phyloP scores from a whole-genome alignment of 768 basidiomycete species.

The Lactarius trivialis region DNA sequence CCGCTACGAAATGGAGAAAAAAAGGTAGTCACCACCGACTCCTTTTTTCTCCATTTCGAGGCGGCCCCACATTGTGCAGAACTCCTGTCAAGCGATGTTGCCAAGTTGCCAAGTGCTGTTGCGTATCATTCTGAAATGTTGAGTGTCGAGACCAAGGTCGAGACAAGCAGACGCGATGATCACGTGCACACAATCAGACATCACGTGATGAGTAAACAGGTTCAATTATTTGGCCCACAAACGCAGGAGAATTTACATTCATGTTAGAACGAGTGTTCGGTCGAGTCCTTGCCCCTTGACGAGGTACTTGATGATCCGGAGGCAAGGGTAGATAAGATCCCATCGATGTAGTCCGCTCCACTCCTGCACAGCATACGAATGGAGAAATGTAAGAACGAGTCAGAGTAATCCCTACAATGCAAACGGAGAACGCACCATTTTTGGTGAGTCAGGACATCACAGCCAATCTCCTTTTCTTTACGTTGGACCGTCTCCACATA shows the following conservation, averaged over 20 bases:
- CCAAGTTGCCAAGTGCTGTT: not conserved
- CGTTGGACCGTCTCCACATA: slow-evolving; percentile 85
- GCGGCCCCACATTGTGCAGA: too few relatives aligned
- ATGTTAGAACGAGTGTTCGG: slow-evolving; percentile 71
- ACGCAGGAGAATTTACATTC: slow-evolving; percentile 5
- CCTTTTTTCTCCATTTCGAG: too few relatives aligned
- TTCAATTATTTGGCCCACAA: not conserved
- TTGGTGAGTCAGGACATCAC: slow-evolving; percentile 89
- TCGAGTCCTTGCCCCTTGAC: slow-evolving; percentile 79
- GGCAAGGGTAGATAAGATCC: slow-evolving; percentile 75
- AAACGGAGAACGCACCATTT: slow-evolving; percentile 60
- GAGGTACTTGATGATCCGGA: slow-evolving; percentile 88
- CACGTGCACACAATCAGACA: not conserved
- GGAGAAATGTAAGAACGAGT: not conserved
- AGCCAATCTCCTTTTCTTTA: slow-evolving; percentile 83
- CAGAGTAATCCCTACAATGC: not conserved
- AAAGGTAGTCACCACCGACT: not conserved
- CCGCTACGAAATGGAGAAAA: not conserved
- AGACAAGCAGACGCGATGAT: not conserved
- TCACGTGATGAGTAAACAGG: not conserved
- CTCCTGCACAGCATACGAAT: slow-evolving; percentile 45
- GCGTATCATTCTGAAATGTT: not conserved
- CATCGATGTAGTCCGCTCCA: slow-evolving; percentile 85
- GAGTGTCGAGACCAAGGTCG: not conserved
- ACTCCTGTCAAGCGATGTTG: too few relatives aligned